Base-by-base conservation (phyloP, 2,329 filamentous ascomycete genomes). In the Parafenestella ontariensis region DNA sequence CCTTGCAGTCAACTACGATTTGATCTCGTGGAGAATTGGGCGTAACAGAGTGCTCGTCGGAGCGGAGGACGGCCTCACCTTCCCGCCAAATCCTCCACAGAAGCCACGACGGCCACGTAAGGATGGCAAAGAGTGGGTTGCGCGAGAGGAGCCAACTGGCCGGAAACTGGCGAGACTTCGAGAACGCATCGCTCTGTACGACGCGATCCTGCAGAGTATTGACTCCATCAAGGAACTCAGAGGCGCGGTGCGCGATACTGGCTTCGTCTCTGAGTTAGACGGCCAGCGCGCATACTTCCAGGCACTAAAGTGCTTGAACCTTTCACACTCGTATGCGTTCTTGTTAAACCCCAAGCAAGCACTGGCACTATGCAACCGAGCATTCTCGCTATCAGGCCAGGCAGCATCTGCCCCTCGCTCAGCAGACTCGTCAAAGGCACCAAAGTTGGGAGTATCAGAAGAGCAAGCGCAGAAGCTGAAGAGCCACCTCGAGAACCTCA, bases 11-110 rank as follows among this genome's bases (percentile, higher is more conserved):
- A 96, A 95, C 76, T 98, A 96, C 74, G 91, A 91, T 62, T 87
- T 97, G 76, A 89, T 99, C 52, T 93, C 91, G 70, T 98, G 93
- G 93, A 86, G 95, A 73, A 91, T 98, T 60, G 94, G 94, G 23
- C 88, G 95, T 43, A 98, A 99, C 76, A 85, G 95, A 49, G 89
- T 96, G 0, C 80, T 99, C 58, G 91, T 92, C 46, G 93, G 94
- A n/a, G 80, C 85, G 6, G 83, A 89, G 49, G 94, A 98, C 65
- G 94, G 94, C 3, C 83, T 91, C 15, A 75, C 83, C 1, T 81
- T 87, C 54, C 60, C 77, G 13, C 76, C 80, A 58, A 84, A 85
- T 58, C 72, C 80, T 31, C 86, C 69, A 8, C 71, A 85, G 68
- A 86, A 82, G 69, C 82, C 82, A 36, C 81, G 79, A 40, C 72